Conservation (phyloP, 441 rosid genomes). For the Adansonia madagascariensis region DNA sequence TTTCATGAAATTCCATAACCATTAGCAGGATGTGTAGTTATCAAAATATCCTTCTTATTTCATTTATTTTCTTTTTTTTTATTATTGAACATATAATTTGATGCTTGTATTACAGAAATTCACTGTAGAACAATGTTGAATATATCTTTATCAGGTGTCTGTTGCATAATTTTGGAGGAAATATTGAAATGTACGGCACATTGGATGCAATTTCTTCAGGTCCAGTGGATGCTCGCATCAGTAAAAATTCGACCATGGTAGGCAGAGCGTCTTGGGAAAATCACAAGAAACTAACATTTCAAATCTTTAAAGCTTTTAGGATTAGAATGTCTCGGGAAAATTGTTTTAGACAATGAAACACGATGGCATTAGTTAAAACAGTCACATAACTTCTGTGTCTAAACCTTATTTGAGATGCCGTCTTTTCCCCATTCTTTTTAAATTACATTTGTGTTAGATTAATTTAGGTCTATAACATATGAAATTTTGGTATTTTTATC, state of each 20-base stretch:
- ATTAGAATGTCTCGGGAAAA: constrained; percentile 10
- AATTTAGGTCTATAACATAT: not conserved
- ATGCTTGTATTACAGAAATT: constrained; percentile 3
- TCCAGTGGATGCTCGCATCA: constrained; percentile 79
- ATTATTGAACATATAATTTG: constrained; percentile 19
- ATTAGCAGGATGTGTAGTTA: constrained; percentile 22
- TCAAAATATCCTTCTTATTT: constrained; percentile 19
- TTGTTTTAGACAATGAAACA: constrained; percentile 9
- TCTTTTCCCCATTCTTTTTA: not conserved
- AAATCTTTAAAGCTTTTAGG: constrained; percentile 20
- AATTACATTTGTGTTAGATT: not conserved
- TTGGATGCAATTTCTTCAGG: constrained; percentile 86
- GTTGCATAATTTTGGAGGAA: constrained; percentile 96
- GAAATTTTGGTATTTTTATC: constrained; percentile 18
- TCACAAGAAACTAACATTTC: not conserved
- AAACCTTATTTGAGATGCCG: not conserved
- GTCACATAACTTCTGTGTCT: constrained; percentile 6
- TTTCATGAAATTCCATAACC: not conserved
- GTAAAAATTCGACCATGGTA: constrained; percentile 94
- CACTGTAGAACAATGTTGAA: constrained; percentile 16
- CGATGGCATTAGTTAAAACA: not conserved
- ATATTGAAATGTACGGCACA: constrained; percentile 90
- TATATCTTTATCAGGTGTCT: constrained; percentile 66
- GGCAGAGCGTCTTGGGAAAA: constrained; percentile 4
- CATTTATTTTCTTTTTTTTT: constrained; percentile 10